A percentile compares a stretch with the other conserved stretches of the same genome.
Evolutionary conservation across 192 early-diverging fungal genomes (phyloP).

Genomic region (Mortierella hygrophila): DNA sequence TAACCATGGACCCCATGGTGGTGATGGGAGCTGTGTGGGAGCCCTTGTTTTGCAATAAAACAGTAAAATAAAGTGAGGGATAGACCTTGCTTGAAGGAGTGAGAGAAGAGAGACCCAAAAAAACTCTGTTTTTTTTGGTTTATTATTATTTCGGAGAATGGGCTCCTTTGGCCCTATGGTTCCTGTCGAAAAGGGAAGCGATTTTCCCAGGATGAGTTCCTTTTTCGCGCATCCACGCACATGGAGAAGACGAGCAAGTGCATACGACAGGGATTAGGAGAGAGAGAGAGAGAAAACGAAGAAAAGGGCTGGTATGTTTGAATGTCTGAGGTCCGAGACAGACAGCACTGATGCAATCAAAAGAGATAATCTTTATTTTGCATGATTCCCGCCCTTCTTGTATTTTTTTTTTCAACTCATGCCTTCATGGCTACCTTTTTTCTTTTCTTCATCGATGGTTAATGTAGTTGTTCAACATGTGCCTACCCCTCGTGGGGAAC

Average conservation of each 20-base stretch:
- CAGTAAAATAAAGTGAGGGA: no score
- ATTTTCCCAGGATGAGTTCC: constrained; percentile 9
- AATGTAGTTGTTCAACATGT: background rate
- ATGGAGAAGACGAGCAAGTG: background rate
- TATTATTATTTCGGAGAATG: background rate
- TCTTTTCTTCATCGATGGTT: background rate
- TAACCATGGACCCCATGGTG: no score
- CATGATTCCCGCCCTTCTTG: background rate
- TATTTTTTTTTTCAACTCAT: background rate
- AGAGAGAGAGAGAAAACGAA: no score
- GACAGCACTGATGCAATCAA: no score
- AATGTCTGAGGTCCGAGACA: no score
- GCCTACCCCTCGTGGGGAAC: background rate
- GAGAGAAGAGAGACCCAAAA: no score
- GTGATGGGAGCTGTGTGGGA: background rate
- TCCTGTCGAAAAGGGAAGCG: background rate
- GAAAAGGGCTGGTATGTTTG: no score
- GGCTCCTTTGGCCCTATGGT: constrained; percentile 1
- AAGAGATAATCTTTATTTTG: background rate
- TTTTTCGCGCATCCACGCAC: background rate
- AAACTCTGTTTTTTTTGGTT: no score
- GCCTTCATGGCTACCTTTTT: background rate
- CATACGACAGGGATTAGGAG: no score
- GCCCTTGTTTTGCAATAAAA: background rate
- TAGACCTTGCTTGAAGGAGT: no score